Evolutionary conservation across 2,329 filamentous ascomycete genomes (phyloP), one percentile per base, ranked within the genome.

Genomic region (Cryphonectria parasitica): DNA sequence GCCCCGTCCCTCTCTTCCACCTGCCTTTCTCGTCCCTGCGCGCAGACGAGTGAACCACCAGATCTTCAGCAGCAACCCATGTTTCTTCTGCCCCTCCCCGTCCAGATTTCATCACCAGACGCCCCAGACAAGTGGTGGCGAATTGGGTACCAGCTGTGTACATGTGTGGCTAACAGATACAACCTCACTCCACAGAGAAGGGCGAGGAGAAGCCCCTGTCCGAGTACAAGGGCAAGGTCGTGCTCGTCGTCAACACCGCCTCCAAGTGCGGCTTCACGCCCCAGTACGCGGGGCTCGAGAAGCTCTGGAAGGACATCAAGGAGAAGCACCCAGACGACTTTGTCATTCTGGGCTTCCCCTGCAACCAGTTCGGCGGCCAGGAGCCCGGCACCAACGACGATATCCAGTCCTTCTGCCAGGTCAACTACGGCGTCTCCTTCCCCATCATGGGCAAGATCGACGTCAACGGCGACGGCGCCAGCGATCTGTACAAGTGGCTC

Each of bases 211-310:
- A 91, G 79, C 85, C 90, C 71, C 87, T 98, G 75, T 79, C 84
- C 75, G 82, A 90, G 73, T 92, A 94, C 84, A 90, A 93, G 81
- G 93, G 92, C 87, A 98, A 98, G 83, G 95, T 98, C 76, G 89
- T 98, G 77, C 91, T 99, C 72, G 87, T 97, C 77, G 94, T 99
- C 84, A 99, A 99, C 89, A 98, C 95, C 1, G 96, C 96, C 76
- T 97, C 93, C 81, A 98, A 98, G 86, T 99, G 96, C 86, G 95
- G 96, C 81, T 98, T 98, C 89, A 98, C 96, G 2, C 94, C 94
- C 17, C 96, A 99, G 83, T 98, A 96, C 83, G 90, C 89, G 74
- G 93, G 92, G 43, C 92, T 99, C 66, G 95, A 99, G 85, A 91
- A 89, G 78, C 89, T 99, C 74, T 97, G 97, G 89, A 92, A 97